phyloP scores from a whole-genome alignment of 805 yeast genomes.

The Ogataea thermomethanolica region DNA sequence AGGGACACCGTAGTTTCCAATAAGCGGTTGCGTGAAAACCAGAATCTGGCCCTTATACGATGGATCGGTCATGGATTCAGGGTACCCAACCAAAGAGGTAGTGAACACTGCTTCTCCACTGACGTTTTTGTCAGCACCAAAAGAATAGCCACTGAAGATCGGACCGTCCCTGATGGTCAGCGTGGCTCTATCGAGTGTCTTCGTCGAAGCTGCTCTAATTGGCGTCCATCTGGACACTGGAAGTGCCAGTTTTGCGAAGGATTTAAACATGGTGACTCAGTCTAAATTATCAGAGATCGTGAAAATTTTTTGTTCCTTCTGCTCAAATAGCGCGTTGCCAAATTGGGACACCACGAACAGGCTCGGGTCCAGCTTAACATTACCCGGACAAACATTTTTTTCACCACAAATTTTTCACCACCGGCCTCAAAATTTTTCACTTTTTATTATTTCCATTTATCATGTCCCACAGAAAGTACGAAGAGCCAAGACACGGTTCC shows the following conservation, averaged over 20 bases:
- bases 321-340: constrained; percentile 24
- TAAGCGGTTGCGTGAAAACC: constrained; percentile 94
- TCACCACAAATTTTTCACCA: constrained; percentile 1
- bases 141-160: constrained; percentile 86
- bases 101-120: constrained; percentile 98
- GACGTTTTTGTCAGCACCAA: constrained; percentile 89
- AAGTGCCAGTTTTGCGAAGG: constrained; percentile 5
- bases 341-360: constrained; percentile 10
- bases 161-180: constrained; percentile 92
- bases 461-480: constrained; percentile 99
- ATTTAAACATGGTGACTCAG: constrained; percentile 9
- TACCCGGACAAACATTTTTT: constrained; percentile 13
- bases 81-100: constrained; percentile 96
- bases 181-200: constrained; percentile 72
- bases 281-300: constrained; percentile 7
- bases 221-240: constrained; percentile 11
- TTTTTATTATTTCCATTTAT: constrained; percentile 15
- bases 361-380: background rate
- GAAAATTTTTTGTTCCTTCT: constrained; percentile 21
- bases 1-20: constrained; percentile 99
- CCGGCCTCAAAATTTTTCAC: constrained; percentile 5
- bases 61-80: constrained; percentile 99
- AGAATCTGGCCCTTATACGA: constrained; percentile 95
- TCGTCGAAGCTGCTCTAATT: constrained; percentile 28
- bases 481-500: constrained; percentile 99